Evolutionary conservation across 2,329 filamentous ascomycete species (phyloP), one percentile per base, ranked within the genome.

Genomic region (Monilinia aucupariae): DNA sequence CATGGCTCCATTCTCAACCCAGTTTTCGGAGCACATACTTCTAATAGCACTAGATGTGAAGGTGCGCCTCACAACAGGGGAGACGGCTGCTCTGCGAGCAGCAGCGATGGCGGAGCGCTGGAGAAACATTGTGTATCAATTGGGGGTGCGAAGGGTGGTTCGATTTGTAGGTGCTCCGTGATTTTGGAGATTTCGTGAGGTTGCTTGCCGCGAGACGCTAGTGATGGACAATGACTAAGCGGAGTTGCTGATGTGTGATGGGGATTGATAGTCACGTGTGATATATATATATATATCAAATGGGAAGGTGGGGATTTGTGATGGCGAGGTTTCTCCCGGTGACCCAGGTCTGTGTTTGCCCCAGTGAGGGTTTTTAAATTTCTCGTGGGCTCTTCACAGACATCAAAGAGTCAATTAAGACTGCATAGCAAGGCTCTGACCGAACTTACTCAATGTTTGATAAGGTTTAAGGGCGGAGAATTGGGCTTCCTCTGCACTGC

Each of bases 61-160:
- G 76, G 78, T 80, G 76, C 85, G 84, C 72, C 80, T 80, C 74
- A 81, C 76, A 68, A 78, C 76, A 69, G 84, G 82, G 63, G 77
- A 72, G 66, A 79, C 78, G 73, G 80, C 80, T 34, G 80, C 84
- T 67, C 85, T 83, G 75, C 85, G 85, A 73, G 83, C 84, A 74
- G 79, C 83, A 70, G 81, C 78, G 69, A 84, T 73, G 75, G 81
- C 84, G 74, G 85, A 80, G 75, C 85, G 85, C 80, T 85, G 82
- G 75, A 87, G 75, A 71, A 87, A 85, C 85, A 88, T 86, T 75
- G 76, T 47, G 32, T 39, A 32, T 49, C 60, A 50, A 62, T 62
- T 62, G 60, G 15, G 39, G 25, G 25, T 58, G 62, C 68, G 59
- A 56, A 45, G 47, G 45, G 47, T 61, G 56, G 59, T 64, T 56